Conservation (phyloP, 306 rosid genomes). For the Vigna hirtella region DNA sequence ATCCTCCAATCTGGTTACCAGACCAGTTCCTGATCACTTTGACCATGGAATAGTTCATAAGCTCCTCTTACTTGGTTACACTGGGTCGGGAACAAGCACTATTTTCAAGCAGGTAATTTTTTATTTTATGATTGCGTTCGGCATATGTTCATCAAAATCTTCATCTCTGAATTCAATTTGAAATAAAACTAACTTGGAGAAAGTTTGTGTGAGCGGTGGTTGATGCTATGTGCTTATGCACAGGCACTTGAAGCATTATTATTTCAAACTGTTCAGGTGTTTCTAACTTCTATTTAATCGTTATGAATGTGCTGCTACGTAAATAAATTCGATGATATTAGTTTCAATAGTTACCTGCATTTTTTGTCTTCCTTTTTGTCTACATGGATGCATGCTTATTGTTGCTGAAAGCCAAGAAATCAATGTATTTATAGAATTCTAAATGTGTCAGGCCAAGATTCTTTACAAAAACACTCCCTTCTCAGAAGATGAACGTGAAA, state of each 20-base stretch:
- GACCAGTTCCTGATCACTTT: constrained; percentile 74
- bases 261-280: constrained; percentile 21
- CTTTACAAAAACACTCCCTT: constrained; percentile 83
- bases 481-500: constrained; percentile 85
- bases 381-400: not conserved
- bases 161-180: constrained; percentile 15
- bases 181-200: not conserved
- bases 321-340: not conserved
- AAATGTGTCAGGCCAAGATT: constrained; percentile 81
- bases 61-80: constrained; percentile 88
- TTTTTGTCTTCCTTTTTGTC: constrained; percentile 14
- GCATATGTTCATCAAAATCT: constrained; percentile 25
- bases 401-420: constrained; percentile 37
- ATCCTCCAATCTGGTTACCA: constrained; percentile 57
- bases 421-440: constrained; percentile 31
- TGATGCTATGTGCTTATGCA: not conserved
- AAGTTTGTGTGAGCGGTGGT: not conserved
- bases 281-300: constrained; percentile 24
- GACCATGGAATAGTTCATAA: constrained; percentile 90
- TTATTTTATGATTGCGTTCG: not conserved
- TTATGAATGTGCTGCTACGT: constrained; percentile 16
- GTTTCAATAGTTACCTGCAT: not conserved
- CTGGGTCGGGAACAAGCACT: constrained; percentile 97
- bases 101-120: constrained; percentile 92
- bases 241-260: constrained; percentile 29